Evolutionary conservation across 2,329 filamentous ascomycete genomes (phyloP).

Genomic region (Sordariomycetes sp.): DNA sequence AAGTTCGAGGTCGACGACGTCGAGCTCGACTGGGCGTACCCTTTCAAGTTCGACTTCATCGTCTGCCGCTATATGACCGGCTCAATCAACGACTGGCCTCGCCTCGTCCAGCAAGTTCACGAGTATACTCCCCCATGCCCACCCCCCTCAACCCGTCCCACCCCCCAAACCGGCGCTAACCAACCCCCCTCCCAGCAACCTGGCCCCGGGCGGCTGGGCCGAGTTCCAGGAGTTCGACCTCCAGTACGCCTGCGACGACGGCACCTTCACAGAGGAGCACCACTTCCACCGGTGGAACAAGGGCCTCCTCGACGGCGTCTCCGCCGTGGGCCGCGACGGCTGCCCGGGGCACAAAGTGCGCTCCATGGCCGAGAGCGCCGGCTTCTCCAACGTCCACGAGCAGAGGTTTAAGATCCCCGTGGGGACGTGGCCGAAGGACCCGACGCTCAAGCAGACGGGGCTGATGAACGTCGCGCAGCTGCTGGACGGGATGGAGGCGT

Average conservation of each 20-base stretch:
- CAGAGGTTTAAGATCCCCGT: constrained; percentile 39
- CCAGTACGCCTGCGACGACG: constrained; percentile 16
- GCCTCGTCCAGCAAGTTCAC: constrained; percentile 28
- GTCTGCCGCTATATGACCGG: constrained; percentile 46
- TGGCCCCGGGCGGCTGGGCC: constrained; percentile 44
- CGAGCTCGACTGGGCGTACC: constrained; percentile 13
- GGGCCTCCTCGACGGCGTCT: constrained; percentile 14
- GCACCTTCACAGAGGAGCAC: constrained; percentile 11
- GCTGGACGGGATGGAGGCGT: constrained; percentile 14
- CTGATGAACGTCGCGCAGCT: constrained; percentile 13
- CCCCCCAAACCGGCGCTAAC: not conserved
- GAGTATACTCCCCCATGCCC: constrained; percentile 9
- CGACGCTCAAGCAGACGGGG: constrained; percentile 13
- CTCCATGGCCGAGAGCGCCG: constrained; percentile 12
- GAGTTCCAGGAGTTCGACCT: constrained; percentile 41
- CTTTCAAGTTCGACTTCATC: constrained; percentile 33
- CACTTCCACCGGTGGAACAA: constrained; percentile 12
- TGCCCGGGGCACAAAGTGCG: constrained; percentile 18
- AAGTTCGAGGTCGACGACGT: constrained; percentile 16
- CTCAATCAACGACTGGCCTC: constrained; percentile 45
- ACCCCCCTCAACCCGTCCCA: not conserved
- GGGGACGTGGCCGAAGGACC: constrained; percentile 41
- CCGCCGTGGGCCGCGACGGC: constrained; percentile 10
- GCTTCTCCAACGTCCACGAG: constrained; percentile 40
- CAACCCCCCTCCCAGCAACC: constrained; percentile 22